Base-by-base conservation (phyloP, 1,284 basidiomycete species). In the Trametes pubescens region DNA sequence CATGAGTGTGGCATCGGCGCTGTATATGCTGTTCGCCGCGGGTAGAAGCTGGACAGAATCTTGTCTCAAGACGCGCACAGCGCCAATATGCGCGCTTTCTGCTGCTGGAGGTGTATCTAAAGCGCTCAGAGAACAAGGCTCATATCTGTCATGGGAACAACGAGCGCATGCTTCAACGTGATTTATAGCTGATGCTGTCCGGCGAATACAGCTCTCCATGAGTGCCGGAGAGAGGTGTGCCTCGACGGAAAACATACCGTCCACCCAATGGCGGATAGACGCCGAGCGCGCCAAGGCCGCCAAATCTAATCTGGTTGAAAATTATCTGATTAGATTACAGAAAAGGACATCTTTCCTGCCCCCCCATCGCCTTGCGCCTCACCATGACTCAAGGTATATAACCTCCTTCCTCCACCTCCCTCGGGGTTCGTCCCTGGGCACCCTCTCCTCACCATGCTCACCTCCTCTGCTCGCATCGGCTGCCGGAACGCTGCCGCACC, bases 331-430 rank as follows among this genome's bases (percentile, higher is more conserved):
- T 59, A 69, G 67, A 69, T 69, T 24, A 53, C 29, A 38, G 24
- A 29, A 51, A n/a, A 24, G 16, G 34, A 16, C 59, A 48, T 46
- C 56, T 61, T 60, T 52, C 38, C 51, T 24, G 54, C 16, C 51
- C 24, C 13, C 43, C 59, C 34, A 14, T 51, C 43, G 24, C 32
- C 37, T 46, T 43, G 46, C 38, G 34, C 37, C 26, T 46, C 61
- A 44, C 60, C 61, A 61, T 68, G 66, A 67, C 58, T 66, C 65
- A 56, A 9, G 22, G 49, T 64, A 60, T 70, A 69, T 68, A 72
- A 63, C 46, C 55, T 47, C 57, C n/a, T 54, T 44, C 51, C 52
- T 38, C 43, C 59, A 51, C 32, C 54, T 34, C 52, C 29, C 26
- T 37, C 40, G 46, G 59, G 52, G 54, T 44, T 48, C 62, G 51